These are phyloP conservation scores for Boehmeria nivea DNA, from an alignment of 306 rosid species.

Conservation along the genomic window DNA sequence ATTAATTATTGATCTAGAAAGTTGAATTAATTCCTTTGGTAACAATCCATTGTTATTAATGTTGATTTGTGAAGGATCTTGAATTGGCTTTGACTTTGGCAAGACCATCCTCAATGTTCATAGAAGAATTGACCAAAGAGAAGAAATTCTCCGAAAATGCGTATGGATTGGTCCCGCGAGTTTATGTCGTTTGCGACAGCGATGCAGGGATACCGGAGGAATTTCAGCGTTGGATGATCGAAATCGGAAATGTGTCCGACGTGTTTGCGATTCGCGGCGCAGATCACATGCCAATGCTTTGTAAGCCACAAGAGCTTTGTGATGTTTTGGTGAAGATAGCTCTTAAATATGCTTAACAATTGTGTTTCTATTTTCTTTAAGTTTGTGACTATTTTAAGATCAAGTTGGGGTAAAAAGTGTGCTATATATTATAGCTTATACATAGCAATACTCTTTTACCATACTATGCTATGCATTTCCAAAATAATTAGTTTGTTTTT, in stretches of 20 bases:
- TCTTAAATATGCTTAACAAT: slow-evolving; percentile 2
- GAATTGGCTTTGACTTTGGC: slow-evolving; percentile 34
- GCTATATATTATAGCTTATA: no score
- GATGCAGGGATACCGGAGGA: slow-evolving; percentile 18
- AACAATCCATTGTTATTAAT: background rate
- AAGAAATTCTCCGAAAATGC: slow-evolving; percentile 28
- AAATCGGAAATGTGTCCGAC: slow-evolving; percentile 14
- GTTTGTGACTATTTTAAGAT: no score
- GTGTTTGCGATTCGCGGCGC: slow-evolving; percentile 41
- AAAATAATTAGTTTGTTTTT: no score
- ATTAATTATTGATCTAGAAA: no score
- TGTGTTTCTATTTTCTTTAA: no score
- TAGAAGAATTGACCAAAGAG: slow-evolving; percentile 32
- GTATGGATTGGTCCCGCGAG: slow-evolving; percentile 20
- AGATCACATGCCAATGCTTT: slow-evolving; percentile 42
- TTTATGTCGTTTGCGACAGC: slow-evolving; percentile 7
- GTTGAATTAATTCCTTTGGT: no score
- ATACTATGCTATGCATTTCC: no score
- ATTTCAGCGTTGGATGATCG: slow-evolving; percentile 22
- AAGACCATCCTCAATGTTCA: slow-evolving; percentile 36
- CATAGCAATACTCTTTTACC: no score
- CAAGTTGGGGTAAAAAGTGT: no score
- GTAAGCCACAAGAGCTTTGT: slow-evolving; percentile 25
- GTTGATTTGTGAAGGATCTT: slow-evolving; percentile 32
- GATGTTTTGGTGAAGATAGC: slow-evolving; percentile 33